phyloP scores from a whole-genome alignment of 768 basidiomycete genomes.

The Pleurotus sapidus region DNA sequence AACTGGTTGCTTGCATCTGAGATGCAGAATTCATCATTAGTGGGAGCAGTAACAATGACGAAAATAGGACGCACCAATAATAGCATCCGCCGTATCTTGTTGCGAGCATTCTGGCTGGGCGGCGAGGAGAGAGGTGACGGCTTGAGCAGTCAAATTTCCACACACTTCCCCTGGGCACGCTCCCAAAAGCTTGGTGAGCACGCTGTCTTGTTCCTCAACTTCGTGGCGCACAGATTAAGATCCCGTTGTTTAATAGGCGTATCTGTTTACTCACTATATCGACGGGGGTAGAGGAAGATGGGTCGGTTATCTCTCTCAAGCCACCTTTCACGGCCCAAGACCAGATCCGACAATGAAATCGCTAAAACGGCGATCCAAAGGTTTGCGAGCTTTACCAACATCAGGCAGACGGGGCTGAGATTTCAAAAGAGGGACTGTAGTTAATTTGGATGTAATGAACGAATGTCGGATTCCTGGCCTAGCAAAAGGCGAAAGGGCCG shows the following conservation, averaged over 20 bases:
- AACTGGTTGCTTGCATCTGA: slow-evolving; percentile 53
- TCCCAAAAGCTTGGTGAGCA: slow-evolving; percentile 38
- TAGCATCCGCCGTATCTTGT: slow-evolving; percentile 54
- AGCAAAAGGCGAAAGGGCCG: slow-evolving; percentile 9
- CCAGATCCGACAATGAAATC: slow-evolving; percentile 17
- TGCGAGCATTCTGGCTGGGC: slow-evolving; percentile 51
- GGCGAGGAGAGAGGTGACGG: slow-evolving; percentile 50
- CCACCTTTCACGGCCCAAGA: slow-evolving; percentile 40
- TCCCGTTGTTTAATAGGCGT: not conserved
- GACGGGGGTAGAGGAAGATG: slow-evolving; percentile 48
- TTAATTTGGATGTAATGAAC: slow-evolving; percentile 8
- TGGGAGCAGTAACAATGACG: too few relatives aligned
- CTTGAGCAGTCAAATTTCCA: slow-evolving; percentile 44
- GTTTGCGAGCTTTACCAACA: slow-evolving; percentile 15
- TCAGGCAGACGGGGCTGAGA: slow-evolving; percentile 12
- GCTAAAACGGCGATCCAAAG: slow-evolving; percentile 16
- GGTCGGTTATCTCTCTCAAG: slow-evolving; percentile 44
- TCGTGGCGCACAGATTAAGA: not conserved
- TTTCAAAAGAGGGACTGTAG: slow-evolving; percentile 12
- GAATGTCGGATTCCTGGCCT: slow-evolving; percentile 10
- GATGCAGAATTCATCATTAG: not conserved
- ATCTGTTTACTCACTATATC: slow-evolving; percentile 35
- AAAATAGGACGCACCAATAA: slow-evolving; percentile 40
- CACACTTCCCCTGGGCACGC: slow-evolving; percentile 51
- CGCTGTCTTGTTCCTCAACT: slow-evolving; percentile 42